Conservation (phyloP, 2,329 filamentous ascomycete species). For the Ophiostoma sp. region DNA sequence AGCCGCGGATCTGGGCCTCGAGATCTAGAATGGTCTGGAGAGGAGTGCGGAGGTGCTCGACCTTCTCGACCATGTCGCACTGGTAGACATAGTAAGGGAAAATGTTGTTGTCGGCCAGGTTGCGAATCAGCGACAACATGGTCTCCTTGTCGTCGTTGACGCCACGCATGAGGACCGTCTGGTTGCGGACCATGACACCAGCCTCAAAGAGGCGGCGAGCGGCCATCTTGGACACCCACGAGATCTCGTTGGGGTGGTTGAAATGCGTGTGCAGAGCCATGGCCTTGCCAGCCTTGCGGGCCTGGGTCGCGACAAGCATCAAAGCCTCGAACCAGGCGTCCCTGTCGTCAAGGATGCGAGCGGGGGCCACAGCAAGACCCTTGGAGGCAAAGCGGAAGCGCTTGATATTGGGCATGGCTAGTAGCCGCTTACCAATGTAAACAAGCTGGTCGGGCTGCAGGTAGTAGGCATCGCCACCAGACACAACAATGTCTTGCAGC, state of each 20-base stretch:
- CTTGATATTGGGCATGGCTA: constrained; percentile 58
- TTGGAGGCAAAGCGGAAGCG: constrained; percentile 64
- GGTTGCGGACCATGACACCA: constrained; percentile 59
- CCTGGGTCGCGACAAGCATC: constrained; percentile 52
- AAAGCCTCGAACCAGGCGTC: constrained; percentile 58
- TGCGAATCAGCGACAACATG: constrained; percentile 55
- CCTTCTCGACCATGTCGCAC: constrained; percentile 60
- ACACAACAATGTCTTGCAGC: constrained; percentile 61
- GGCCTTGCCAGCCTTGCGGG: constrained; percentile 55
- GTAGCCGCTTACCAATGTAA: constrained; percentile 55
- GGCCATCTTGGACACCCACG: constrained; percentile 58
- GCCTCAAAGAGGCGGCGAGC: constrained; percentile 51
- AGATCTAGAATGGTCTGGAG: constrained; percentile 59
- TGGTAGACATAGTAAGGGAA: constrained; percentile 68
- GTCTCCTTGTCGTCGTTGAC: constrained; percentile 58
- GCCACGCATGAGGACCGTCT: constrained; percentile 59
- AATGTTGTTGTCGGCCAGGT: constrained; percentile 57
- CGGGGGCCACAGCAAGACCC: constrained; percentile 60
- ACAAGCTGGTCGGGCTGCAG: constrained; percentile 53
- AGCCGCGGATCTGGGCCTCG: constrained; percentile 58
- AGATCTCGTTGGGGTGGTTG: constrained; percentile 63
- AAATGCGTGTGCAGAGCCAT: constrained; percentile 66
- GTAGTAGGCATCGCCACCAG: constrained; percentile 63
- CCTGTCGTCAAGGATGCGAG: constrained; percentile 50
- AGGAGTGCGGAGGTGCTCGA: constrained; percentile 64